phyloP scores from a whole-genome alignment of 352 stramenopile species.

The Phytophthora megakarya region DNA sequence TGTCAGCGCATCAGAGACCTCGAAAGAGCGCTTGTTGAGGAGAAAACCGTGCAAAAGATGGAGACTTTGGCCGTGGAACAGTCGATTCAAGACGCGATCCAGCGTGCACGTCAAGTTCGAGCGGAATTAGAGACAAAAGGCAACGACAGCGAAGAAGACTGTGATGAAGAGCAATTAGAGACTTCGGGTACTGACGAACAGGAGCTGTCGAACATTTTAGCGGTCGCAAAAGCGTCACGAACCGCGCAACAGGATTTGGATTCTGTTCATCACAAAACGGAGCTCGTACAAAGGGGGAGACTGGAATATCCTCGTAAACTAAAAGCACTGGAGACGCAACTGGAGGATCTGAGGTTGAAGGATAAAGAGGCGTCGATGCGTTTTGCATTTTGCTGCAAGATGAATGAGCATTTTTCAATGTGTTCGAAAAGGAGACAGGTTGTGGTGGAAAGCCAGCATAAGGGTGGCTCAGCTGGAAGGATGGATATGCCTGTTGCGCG shows the following conservation, averaged over 20 bases:
- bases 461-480: constrained; percentile 4
- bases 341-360: constrained; percentile 37
- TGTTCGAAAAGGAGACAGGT: constrained; percentile 18
- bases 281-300: constrained; percentile 2
- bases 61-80: constrained; percentile 35
- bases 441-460: constrained; percentile 13
- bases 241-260: constrained; percentile 1
- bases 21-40: background rate
- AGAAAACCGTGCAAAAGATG: constrained; percentile 16
- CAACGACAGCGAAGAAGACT: background rate
- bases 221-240: constrained; percentile 36
- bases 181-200: background rate
- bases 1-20: constrained; percentile 29
- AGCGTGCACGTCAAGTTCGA: constrained; percentile 44
- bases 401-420: constrained; percentile 55
- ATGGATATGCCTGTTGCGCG: constrained; percentile 11
- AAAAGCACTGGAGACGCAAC: constrained; percentile 46
- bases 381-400: constrained; percentile 53
- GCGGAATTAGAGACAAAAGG: constrained; percentile 7
- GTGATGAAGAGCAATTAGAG: background rate
- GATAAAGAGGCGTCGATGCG: constrained; percentile 47
- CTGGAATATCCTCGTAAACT: constrained; percentile 61
- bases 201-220: constrained; percentile 35
- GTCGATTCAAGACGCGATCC: constrained; percentile 56
- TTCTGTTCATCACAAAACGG: background rate